Conservation (phyloP, 345 rosid species). For the Eucalyptus curtisii region DNA sequence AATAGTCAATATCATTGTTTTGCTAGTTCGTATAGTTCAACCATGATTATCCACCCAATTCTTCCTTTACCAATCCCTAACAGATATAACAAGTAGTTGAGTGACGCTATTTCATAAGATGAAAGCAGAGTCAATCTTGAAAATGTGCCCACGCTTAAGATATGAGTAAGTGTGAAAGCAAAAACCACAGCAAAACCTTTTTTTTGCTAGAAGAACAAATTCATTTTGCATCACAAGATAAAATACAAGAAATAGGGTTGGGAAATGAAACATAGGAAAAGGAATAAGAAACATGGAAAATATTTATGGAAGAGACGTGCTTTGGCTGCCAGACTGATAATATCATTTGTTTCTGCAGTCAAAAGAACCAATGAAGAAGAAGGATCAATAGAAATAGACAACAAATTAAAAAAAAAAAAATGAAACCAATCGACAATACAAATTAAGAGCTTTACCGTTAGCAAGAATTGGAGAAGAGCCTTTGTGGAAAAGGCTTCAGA, state of each 20-base stretch:
- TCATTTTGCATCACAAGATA: not conserved
- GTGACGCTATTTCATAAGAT: not conserved
- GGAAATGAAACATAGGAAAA: not conserved
- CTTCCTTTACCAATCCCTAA: not conserved
- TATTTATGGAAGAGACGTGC: slow-evolving; percentile 11
- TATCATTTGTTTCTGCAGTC: slow-evolving; percentile 81
- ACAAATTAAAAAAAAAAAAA: not conserved
- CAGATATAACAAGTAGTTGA: not conserved
- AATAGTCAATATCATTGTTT: not conserved
- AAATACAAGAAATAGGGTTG: not conserved
- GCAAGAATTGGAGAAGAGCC: slow-evolving; percentile 60
- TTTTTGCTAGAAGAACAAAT: not conserved
- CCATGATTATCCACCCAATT: not conserved
- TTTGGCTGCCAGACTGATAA: slow-evolving; percentile 90
- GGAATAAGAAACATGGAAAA: not conserved
- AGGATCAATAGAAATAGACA: not conserved
- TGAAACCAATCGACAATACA: not conserved
- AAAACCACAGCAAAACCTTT: not conserved
- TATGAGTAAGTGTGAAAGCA: not conserved
- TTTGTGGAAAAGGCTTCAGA: slow-evolving; percentile 38
- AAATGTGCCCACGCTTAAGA: not conserved
- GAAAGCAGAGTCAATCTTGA: not conserved
- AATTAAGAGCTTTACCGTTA: slow-evolving; percentile 35
- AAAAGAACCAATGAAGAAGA: not conserved
- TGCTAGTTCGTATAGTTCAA: not conserved